Base-by-base conservation (phyloP, 441 rosid genomes). In the Oxalis stricta region DNA sequence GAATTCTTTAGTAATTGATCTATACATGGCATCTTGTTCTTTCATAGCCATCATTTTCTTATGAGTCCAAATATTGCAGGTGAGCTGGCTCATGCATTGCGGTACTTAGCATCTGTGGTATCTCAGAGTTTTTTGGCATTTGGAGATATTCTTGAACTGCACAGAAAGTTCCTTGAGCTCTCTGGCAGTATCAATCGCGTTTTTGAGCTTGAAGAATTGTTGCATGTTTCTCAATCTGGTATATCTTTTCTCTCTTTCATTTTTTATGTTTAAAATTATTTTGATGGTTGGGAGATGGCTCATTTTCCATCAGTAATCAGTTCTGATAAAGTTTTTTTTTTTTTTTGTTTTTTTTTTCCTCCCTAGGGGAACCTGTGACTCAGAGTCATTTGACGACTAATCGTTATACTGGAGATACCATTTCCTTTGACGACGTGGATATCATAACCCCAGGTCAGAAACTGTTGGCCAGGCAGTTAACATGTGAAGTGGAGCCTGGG, bases 61-160 rank as follows among this genome's bases (percentile, higher is more conserved):
- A 41, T 49, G 31, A 30, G 31, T 44, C 23, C 11, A 41, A 31
- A 47, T 37, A 46, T 69, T 61, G 55, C 73, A 92, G 99, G 99
- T 53, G 97, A 84, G 62, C 68, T 93, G 70, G 99, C 97, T 18
- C 97, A 87, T 73, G 97, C 99, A 10, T 58, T 87, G 79, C 82
- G 97, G 46, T 84, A 76, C 77, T 70, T 93, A 55, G 99, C 99
- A 54, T 93, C 97, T 59, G 95, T 93, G 41, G 97, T 88, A 31
- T 93, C 99, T 59, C 96, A 88, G 62, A 93, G 99, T 85, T 93
- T 93, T 60, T 75, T 88, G 60, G 99, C 99, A 18, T 93, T 93
- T 53, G 99, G 97, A 19, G 97, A 84, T 58, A 93, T 92, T 66
- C 96, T 92, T 45, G 93, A 87, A 66, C 58, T 92, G 63, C 82